Conservation (phyloP, 805 yeast genomes). For the Maudiozyma saulgeensis region DNA sequence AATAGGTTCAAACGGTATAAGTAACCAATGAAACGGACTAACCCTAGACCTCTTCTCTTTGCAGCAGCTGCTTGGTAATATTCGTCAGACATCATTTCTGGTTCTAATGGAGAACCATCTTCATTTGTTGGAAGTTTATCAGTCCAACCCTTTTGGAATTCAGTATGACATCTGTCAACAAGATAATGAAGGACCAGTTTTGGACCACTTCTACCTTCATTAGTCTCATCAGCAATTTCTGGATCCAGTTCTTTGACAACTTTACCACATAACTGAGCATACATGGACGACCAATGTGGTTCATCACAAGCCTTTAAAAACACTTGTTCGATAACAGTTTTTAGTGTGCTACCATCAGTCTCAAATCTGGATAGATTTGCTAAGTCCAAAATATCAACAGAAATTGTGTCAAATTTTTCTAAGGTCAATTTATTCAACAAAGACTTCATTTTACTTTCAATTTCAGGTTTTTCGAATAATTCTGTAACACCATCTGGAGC, state of each 20-base stretch:
- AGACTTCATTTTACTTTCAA: constrained; percentile 77
- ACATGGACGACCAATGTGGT: constrained; percentile 95
- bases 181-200: constrained; percentile 69
- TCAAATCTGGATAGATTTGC: constrained; percentile 85
- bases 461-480: constrained; percentile 56
- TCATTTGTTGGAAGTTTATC: constrained; percentile 73
- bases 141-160: constrained; percentile 92
- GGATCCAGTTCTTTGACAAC: constrained; percentile 57
- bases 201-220: constrained; percentile 51
- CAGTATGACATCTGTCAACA: constrained; percentile 80
- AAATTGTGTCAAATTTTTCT: constrained; percentile 78
- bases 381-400: constrained; percentile 64
- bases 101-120: constrained; percentile 69
- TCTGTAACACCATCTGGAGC: constrained; percentile 76
- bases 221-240: constrained; percentile 52
- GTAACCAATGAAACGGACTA: constrained; percentile 92
- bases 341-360: constrained; percentile 69
- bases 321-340: constrained; percentile 69
- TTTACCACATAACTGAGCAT: constrained; percentile 83
- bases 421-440: constrained; percentile 86
- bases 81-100: constrained; percentile 91
- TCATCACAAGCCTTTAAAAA: constrained; percentile 97
- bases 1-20: constrained; percentile 70
- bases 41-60: constrained; percentile 95
- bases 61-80: constrained; percentile 82